phyloP scores from a whole-genome alignment of 306 rosid species.

The Vigna unguiculata region DNA sequence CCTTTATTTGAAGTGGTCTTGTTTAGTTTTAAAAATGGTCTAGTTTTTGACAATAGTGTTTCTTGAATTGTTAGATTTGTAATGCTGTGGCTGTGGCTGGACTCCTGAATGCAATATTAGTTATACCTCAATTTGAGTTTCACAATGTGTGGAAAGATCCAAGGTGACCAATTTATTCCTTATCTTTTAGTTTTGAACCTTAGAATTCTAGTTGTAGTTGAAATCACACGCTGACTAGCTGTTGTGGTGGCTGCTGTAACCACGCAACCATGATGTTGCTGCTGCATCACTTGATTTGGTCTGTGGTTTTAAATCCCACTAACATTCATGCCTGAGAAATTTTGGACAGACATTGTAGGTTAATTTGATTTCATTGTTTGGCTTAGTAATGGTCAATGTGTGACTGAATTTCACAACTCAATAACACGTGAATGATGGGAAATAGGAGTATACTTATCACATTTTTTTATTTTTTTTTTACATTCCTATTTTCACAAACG shows the following conservation, averaged over 20 bases:
- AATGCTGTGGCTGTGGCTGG: constrained; percentile 99
- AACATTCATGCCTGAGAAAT: not conserved
- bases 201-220: not conserved
- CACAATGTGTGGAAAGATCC: constrained; percentile 93
- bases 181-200: constrained; percentile 24
- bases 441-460: constrained; percentile 1
- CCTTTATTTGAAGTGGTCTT: constrained; percentile 12
- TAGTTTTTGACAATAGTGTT: constrained; percentile 23
- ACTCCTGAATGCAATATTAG: constrained; percentile 81
- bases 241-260: not conserved
- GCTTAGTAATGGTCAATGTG: constrained; percentile 1
- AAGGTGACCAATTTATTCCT: constrained; percentile 60
- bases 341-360: constrained; percentile 11
- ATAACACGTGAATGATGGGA: not conserved
- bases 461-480: constrained; percentile 7
- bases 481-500: not conserved
- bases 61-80: constrained; percentile 69
- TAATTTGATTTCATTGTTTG: constrained; percentile 11
- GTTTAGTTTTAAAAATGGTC: constrained; percentile 1
- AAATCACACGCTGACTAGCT: not conserved
- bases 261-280: not conserved
- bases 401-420: constrained; percentile 22
- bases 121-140: constrained; percentile 88
- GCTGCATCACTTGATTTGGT: constrained; percentile 6
- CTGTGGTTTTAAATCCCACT: not conserved